Percentiles rank a stretch among this genome's conserved stretches.
These are phyloP conservation scores for Sporodiniella umbellata DNA, from an alignment of 371 early-diverging fungal genomes.

Conservation along the genomic window DNA sequence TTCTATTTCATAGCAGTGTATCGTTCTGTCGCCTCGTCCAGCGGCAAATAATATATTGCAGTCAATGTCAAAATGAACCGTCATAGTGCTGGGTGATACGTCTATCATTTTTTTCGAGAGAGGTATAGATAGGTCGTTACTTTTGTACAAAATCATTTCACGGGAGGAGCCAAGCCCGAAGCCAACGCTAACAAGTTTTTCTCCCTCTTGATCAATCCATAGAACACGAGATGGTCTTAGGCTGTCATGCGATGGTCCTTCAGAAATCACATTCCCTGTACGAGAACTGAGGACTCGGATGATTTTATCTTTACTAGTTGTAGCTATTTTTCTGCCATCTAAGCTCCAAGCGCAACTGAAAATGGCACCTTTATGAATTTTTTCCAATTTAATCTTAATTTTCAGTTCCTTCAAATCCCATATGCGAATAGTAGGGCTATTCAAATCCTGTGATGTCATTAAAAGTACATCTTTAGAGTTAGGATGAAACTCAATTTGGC, in stretches of 20 bases:
- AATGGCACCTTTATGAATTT: conserved; percentile 39
- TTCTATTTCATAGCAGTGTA: conserved; percentile 39
- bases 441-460: conserved; percentile 52
- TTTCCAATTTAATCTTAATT: conserved; percentile 25
- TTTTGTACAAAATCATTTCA: conserved; percentile 60
- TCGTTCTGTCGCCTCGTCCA: conserved; percentile 61
- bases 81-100: conserved; percentile 72
- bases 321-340: conserved; percentile 64
- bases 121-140: conserved; percentile 36
- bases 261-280: conserved; percentile 50
- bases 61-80: conserved; percentile 68
- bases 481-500: conserved; percentile 64
- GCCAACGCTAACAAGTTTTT: conserved; percentile 63
- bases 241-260: conserved; percentile 65
- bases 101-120: conserved; percentile 53
- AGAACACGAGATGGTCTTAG: conserved; percentile 66
- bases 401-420: conserved; percentile 47
- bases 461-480: conserved; percentile 53
- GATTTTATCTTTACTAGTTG: conserved; percentile 61
- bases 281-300: conserved; percentile 63
- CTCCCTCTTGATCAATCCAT: conserved; percentile 58
- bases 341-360: conserved; percentile 62
- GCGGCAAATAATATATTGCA: conserved; percentile 58
- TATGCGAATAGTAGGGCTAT: conserved; percentile 45
- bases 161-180: conserved; percentile 64